phyloP scores from a whole-genome alignment of 2,329 filamentous ascomycete genomes.

The Calonectria fujianensis region DNA sequence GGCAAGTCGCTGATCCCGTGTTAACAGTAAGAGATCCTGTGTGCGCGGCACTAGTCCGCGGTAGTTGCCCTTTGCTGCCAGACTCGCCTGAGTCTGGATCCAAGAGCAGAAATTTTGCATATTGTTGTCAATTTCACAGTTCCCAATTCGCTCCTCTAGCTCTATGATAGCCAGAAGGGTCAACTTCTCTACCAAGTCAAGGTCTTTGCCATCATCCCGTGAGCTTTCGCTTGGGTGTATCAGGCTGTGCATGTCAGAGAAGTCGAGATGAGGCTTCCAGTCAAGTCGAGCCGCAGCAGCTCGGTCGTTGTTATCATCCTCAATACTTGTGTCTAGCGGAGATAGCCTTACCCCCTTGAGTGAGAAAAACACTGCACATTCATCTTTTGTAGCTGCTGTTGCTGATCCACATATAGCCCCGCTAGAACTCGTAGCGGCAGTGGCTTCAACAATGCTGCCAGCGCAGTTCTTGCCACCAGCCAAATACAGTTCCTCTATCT shows the following conservation, averaged over 20 bases:
- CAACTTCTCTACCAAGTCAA: conserved; percentile 3
- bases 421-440: background rate
- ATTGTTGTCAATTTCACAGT: background rate
- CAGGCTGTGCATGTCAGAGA: background rate
- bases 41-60: background rate
- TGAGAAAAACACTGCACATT: background rate
- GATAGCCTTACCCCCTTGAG: background rate
- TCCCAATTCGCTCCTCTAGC: background rate
- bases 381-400: background rate
- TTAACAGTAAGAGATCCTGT: background rate
- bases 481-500: background rate
- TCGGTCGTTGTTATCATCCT: background rate
- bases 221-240: background rate
- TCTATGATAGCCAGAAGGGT: background rate
- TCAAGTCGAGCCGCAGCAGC: background rate
- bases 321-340: background rate
- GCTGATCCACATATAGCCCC: background rate
- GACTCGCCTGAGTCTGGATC: background rate
- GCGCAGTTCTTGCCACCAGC: background rate
- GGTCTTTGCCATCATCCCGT: background rate
- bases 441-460: background rate
- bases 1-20: background rate
- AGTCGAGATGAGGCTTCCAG: conserved; percentile 1
- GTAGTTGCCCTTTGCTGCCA: background rate
- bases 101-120: background rate